Evolutionary conservation across 805 yeast genomes (phyloP).

Genomic region (Wickerhamiella alocasiicola): DNA sequence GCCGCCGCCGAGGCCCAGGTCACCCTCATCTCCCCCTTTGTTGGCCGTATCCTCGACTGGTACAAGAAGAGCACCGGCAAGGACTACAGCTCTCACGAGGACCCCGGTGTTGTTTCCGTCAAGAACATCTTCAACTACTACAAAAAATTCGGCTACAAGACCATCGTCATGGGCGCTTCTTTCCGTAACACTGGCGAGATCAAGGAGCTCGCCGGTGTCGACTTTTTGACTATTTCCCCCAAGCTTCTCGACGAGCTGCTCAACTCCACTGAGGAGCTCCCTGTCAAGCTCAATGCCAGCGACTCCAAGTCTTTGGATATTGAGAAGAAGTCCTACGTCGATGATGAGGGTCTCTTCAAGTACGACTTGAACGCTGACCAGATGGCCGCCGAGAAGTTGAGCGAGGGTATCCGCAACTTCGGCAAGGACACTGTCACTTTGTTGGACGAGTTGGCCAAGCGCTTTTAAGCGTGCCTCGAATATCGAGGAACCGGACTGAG

Average conservation of each 20-base stretch:
- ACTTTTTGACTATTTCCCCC: constrained; percentile 91
- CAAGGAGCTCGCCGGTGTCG: constrained; percentile 94
- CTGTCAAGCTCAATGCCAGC: constrained; percentile 64
- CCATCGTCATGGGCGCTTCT: constrained; percentile 99
- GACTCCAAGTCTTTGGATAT: constrained; percentile 43
- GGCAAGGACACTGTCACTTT: constrained; percentile 85
- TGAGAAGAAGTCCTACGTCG: constrained; percentile 65
- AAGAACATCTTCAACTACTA: constrained; percentile 87
- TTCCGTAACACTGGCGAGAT: constrained; percentile 96
- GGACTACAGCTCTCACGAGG: constrained; percentile 63
- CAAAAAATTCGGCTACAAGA: constrained; percentile 91
- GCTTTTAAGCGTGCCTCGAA: constrained; percentile 8
- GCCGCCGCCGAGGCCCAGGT: constrained; percentile 97
- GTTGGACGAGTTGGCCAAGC: constrained; percentile 13
- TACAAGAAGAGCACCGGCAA: constrained; percentile 89
- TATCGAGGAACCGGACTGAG: too few species aligned
- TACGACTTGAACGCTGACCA: constrained; percentile 87
- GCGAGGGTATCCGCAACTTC: constrained; percentile 96
- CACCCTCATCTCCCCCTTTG: constrained; percentile 95
- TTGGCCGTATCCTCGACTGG: constrained; percentile 98
- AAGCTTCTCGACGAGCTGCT: constrained; percentile 75
- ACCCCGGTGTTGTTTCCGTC: constrained; percentile 95
- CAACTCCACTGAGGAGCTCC: constrained; percentile 67
- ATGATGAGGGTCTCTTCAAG: constrained; percentile 85
- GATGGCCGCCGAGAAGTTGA: constrained; percentile 94